Base-by-base conservation (phyloP, 2,329 filamentous ascomycete genomes). In the Epichloe aotearoae region DNA sequence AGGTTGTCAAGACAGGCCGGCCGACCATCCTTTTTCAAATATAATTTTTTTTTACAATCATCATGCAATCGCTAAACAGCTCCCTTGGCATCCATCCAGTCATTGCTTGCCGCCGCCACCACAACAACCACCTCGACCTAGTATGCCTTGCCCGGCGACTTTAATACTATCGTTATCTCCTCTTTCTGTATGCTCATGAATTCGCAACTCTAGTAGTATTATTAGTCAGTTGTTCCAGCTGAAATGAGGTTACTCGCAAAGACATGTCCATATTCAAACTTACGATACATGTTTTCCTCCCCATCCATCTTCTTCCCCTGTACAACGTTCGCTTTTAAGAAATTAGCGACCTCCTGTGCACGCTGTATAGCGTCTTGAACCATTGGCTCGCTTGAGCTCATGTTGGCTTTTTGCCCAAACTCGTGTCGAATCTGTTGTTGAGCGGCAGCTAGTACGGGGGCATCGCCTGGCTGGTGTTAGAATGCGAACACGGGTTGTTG, bases 121-220 rank as follows among this genome's bases (percentile, higher is more conserved):
- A 50, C 62, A 62, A 50, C 62, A 60, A 30, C 68, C 67, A 12
- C 66, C 64, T 19, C 64, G 62, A 7, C 61, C 57, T n/a, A 54
- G 46, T n/a, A 52, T 52, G 39, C 61, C 62, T 2, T 54, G 65
- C 53, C 69, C 73, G 2, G 76, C 75, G 48, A 80, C 73, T 68
- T 90, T 94, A 61, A 96, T 80, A 36, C 84, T 87, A 59, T 96
- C 89, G 63, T 98, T 98, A 69, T 97, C 86, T 50, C 93, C 89
- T 57, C 88, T 77, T 67, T 98, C 91, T 33, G 85, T 98, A 57
- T 95, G 73, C 54, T 95, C 79, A 66, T 97, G 93, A 68, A 98
- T 96, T 48, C 84, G 78, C 52, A 97, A 71, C 64, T 85, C 89
- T 96, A 58, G 40, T 23, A 41, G 3, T 45, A 19, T 33, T 26